Evolutionary conservation across 75 land plant genomes (phyloP).

Genomic region (Sequoiadendron giganteum): DNA sequence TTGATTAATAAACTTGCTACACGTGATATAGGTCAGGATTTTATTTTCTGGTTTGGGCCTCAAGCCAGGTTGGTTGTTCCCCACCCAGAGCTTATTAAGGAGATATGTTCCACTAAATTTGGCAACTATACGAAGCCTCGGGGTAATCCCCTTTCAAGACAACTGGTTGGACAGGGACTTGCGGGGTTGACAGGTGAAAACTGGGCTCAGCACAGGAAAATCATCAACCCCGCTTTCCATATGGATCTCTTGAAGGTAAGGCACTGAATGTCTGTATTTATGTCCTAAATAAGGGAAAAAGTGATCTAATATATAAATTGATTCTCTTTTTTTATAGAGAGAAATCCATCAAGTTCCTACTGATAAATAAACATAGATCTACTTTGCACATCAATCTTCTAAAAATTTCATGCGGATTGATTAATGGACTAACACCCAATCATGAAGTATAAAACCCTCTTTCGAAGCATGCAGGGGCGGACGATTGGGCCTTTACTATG

Average conservation of each 20-base stretch:
- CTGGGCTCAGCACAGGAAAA: constrained; percentile 33
- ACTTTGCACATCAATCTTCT: too few species aligned
- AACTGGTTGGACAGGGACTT: constrained; percentile 12
- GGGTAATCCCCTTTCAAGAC: neutral
- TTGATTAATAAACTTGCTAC: neutral
- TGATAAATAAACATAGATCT: too few species aligned
- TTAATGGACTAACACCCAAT: too few species aligned
- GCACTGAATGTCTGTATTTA: neutral
- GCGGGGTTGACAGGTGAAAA: constrained; percentile 32
- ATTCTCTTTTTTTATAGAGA: neutral
- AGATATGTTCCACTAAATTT: constrained; percentile 16
- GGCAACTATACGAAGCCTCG: constrained; percentile 10
- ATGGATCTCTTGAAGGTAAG: constrained; percentile 46
- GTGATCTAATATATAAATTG: neutral
- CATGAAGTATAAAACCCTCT: too few species aligned
- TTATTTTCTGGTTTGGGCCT: constrained; percentile 19
- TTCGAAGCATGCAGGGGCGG: too few species aligned
- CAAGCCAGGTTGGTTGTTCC: constrained; percentile 10
- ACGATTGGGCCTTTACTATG: too few species aligned
- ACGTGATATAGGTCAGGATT: constrained; percentile 14
- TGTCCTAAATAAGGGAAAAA: neutral
- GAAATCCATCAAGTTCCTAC: neutral
- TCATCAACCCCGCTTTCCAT: constrained; percentile 41
- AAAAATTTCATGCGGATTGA: too few species aligned
- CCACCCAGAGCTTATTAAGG: constrained; percentile 23